phyloP scores from a whole-genome alignment of 73 alveolate genomes.

The Tetrahymena elliotti region DNA sequence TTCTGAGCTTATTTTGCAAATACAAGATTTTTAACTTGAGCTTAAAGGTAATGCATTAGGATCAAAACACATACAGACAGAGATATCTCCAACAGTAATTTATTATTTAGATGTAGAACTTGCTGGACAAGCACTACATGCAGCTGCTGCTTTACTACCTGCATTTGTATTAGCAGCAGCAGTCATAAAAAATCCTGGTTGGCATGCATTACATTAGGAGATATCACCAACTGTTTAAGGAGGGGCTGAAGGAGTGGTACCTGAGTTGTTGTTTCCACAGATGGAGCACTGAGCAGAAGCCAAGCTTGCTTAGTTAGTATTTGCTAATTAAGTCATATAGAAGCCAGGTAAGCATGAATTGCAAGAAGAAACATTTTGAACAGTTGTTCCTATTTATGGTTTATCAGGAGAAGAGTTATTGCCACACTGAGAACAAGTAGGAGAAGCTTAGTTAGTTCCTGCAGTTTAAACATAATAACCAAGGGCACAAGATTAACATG shows the following conservation, averaged over 20 bases:
- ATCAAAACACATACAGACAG: neutral
- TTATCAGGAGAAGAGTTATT: neutral
- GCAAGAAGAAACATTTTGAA: neutral
- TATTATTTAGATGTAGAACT: neutral
- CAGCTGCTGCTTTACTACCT: neutral
- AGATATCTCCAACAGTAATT: neutral
- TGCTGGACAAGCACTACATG: neutral
- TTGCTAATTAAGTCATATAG: neutral
- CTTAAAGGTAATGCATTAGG: neutral
- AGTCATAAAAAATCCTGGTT: neutral
- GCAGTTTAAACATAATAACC: neutral
- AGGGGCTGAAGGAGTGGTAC: neutral
- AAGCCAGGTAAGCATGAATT: neutral
- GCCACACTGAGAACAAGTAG: neutral
- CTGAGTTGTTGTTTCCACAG: neutral
- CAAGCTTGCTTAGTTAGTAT: neutral
- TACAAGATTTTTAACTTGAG: neutral
- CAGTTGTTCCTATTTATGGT: neutral
- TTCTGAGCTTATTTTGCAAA: neutral
- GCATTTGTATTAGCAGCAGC: neutral
- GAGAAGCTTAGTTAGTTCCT: neutral
- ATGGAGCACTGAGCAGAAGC: neutral
- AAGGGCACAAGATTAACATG: neutral
- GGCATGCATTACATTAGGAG: neutral
- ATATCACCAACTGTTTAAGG: neutral